phyloP scores from a whole-genome alignment of 345 rosid genomes.

The Brassica nigra region DNA sequence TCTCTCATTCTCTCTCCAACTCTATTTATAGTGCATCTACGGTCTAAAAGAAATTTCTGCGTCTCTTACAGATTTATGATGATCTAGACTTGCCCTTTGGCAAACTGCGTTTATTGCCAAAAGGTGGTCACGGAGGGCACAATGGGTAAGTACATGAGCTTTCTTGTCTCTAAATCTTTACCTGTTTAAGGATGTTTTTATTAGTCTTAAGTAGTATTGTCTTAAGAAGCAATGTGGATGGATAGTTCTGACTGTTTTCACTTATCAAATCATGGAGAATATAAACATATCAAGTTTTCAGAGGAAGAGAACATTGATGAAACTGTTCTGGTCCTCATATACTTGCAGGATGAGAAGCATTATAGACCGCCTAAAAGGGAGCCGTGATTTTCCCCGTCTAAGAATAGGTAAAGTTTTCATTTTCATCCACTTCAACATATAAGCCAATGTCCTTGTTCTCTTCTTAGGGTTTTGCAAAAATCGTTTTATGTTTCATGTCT shows the following conservation, averaged over 20 bases:
- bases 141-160: constrained; percentile 61
- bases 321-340: background rate
- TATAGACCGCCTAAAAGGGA: constrained; percentile 88
- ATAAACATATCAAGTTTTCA: background rate
- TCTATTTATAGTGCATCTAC: background rate
- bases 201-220: background rate
- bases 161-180: background rate
- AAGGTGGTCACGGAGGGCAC: constrained; percentile 99
- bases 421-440: background rate
- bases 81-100: constrained; percentile 95
- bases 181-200: background rate
- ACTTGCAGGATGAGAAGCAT: constrained; percentile 81
- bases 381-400: constrained; percentile 87
- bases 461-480: background rate
- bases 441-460: background rate
- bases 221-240: constrained; percentile 11
- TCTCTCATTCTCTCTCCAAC: constrained; percentile 5
- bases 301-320: constrained; percentile 7
- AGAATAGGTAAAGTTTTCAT: constrained; percentile 63
- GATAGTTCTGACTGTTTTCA: background rate
- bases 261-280: constrained; percentile 9
- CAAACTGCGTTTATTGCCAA: constrained; percentile 83
- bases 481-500: constrained; percentile 5
- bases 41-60: background rate
- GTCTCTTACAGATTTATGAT: constrained; percentile 67